Conservation (phyloP, 495 filamentous ascomycete species). For the Corynascus novoguineensis region DNA sequence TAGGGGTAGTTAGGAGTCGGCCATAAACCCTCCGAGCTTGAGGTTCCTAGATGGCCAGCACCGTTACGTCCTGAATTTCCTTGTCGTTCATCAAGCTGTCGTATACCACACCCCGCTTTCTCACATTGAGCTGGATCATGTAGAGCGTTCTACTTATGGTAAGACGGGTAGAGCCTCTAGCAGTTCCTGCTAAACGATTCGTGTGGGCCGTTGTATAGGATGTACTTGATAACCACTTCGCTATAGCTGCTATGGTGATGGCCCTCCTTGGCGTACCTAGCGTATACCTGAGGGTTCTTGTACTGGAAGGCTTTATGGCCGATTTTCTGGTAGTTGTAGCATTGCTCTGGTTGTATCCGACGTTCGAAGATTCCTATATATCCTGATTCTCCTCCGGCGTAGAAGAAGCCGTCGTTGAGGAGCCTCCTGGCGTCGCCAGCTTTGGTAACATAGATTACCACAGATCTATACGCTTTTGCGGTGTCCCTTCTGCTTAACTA, state of each 20-base stretch:
- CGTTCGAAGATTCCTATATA: conserved; percentile 1
- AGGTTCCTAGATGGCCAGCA: conserved; percentile 1
- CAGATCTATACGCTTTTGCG: conserved; percentile 12
- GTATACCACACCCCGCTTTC: not conserved
- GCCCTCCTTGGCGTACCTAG: not conserved
- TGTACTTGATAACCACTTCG: not conserved
- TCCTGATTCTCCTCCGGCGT: conserved; percentile 5
- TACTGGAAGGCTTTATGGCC: conserved; percentile 4
- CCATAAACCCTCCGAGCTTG: not conserved
- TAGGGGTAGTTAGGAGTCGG: conserved; percentile 6
- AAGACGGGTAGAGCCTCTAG: not conserved
- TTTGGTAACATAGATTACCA: conserved; percentile 9
- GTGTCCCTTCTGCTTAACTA: conserved; percentile 8
- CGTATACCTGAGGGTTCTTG: not conserved
- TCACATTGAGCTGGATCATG: not conserved
- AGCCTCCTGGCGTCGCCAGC: not conserved
- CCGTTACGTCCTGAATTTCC: conserved; percentile 1
- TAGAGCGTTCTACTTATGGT: not conserved
- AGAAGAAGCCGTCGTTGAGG: conserved; percentile 1
- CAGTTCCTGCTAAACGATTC: conserved; percentile 4
- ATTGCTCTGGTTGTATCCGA: conserved; percentile 4
- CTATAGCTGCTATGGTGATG: not conserved
- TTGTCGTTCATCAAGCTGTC: conserved; percentile 2
- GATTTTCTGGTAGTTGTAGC: conserved; percentile 4
- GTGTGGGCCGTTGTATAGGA: not conserved